Evolutionary conservation across 2,329 filamentous ascomycete species (phyloP).

Genomic region (Phaeomoniella chlamydospora): DNA sequence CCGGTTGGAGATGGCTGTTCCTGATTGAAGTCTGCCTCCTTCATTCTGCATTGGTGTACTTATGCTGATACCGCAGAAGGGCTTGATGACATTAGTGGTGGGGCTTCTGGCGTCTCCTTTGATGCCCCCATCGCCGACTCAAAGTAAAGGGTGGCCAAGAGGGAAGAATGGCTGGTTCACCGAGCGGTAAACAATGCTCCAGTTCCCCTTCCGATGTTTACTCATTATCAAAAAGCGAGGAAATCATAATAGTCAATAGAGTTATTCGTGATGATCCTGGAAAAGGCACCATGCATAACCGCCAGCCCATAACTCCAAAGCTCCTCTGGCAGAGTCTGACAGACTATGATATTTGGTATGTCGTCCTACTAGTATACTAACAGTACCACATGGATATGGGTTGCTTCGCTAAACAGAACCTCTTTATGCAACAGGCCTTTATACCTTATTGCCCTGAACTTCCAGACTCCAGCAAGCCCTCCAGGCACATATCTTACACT

Average conservation of each 20-base stretch:
- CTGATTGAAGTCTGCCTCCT: no score
- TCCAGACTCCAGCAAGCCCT: conserved; percentile 27
- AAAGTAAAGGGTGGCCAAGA: conserved; percentile 41
- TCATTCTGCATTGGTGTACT: no score
- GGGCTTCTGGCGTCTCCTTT: conserved; percentile 28
- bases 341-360: conserved; percentile 23
- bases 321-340: conserved; percentile 18
- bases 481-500: conserved; percentile 31
- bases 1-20: conserved; percentile 28
- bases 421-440: conserved; percentile 20
- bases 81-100: conserved; percentile 25
- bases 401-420: no score
- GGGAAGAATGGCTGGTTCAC: conserved; percentile 48
- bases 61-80: no score
- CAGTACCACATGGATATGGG: no score
- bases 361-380: no score
- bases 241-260: conserved; percentile 48
- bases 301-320: conserved; percentile 16
- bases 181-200: no score
- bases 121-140: conserved; percentile 21
- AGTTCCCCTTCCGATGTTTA: no score
- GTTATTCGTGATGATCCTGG: conserved; percentile 30
- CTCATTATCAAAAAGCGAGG: no score
- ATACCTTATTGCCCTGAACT: no score
- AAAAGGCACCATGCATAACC: conserved; percentile 20